A percentile compares a stretch with the other conserved stretches of the same genome.
Conservation (phyloP, 805 yeast genomes). For the Candida mattraensis region DNA sequence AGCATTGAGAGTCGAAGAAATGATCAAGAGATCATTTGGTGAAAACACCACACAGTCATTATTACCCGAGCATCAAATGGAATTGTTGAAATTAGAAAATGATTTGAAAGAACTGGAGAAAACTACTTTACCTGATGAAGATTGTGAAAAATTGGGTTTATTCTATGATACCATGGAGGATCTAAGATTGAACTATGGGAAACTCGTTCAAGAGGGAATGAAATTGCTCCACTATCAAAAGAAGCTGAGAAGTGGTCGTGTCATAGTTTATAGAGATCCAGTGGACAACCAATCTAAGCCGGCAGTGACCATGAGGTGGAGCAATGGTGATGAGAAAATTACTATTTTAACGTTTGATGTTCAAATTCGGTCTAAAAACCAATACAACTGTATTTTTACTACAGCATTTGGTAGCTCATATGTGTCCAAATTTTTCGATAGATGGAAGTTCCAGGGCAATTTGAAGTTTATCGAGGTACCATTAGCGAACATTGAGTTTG, state of each 20-base stretch:
- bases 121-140: slow-evolving; percentile 39
- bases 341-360: slow-evolving; percentile 47
- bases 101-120: slow-evolving; percentile 36
- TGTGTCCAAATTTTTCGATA: slow-evolving; percentile 36
- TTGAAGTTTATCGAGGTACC: slow-evolving; percentile 40
- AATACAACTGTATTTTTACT: slow-evolving; percentile 24
- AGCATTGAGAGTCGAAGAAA: slow-evolving; percentile 94
- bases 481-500: slow-evolving; percentile 41
- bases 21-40: slow-evolving; percentile 93
- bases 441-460: slow-evolving; percentile 26
- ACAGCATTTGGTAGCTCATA: slow-evolving; percentile 31
- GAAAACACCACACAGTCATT: slow-evolving; percentile 85
- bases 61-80: slow-evolving; percentile 79
- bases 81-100: slow-evolving; percentile 52
- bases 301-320: slow-evolving; percentile 56
- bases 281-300: slow-evolving; percentile 36
- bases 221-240: slow-evolving; percentile 48
- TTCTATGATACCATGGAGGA: slow-evolving; percentile 45
- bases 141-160: slow-evolving; percentile 43
- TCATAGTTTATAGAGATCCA: slow-evolving; percentile 55
- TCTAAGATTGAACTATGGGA: slow-evolving; percentile 44
- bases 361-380: slow-evolving; percentile 21
- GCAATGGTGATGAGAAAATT: slow-evolving; percentile 33
- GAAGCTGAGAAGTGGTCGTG: slow-evolving; percentile 52
- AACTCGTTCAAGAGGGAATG: slow-evolving; percentile 48